These are phyloP conservation scores for Epichloe sp. DNA, from an alignment of 2,329 filamentous ascomycete genomes.

Conservation along the genomic window DNA sequence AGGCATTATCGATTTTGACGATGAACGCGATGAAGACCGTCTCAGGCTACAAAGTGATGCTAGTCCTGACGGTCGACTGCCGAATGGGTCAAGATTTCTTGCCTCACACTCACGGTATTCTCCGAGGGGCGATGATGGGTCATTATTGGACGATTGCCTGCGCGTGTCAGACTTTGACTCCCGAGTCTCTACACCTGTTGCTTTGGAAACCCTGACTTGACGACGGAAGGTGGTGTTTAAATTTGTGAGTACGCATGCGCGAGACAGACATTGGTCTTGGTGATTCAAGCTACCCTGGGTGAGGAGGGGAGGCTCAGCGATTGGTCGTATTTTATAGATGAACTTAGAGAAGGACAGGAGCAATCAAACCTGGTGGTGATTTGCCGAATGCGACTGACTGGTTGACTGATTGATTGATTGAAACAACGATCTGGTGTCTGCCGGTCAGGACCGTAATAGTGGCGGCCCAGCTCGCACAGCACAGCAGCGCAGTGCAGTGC, in stretches of 20 bases:
- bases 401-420: too few species aligned
- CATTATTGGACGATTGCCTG: conserved; percentile 17
- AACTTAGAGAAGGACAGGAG: too few species aligned
- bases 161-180: conserved; percentile 10
- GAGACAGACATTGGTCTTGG: background rate
- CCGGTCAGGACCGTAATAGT: background rate
- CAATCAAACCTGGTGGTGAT: too few species aligned
- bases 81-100: conserved; percentile 16
- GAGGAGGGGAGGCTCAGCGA: background rate
- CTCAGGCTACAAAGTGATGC: conserved; percentile 20
- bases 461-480: background rate
- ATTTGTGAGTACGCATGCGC: background rate
- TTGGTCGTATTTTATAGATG: too few species aligned
- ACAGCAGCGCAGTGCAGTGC: background rate
- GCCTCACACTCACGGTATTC: conserved; percentile 23
- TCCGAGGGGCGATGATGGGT: conserved; percentile 27
- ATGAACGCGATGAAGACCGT: conserved; percentile 22
- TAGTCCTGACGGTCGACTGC: conserved; percentile 23
- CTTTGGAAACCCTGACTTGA: conserved; percentile 3
- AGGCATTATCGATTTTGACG: conserved; percentile 29
- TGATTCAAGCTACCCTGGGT: too few species aligned
- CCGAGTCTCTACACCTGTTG: conserved; percentile 9
- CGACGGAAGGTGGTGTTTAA: background rate
- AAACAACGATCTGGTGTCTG: background rate
- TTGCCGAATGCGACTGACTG: too few species aligned